Base-by-base conservation (phyloP, 129 eudicot species). In the Flaveria linearis region DNA sequence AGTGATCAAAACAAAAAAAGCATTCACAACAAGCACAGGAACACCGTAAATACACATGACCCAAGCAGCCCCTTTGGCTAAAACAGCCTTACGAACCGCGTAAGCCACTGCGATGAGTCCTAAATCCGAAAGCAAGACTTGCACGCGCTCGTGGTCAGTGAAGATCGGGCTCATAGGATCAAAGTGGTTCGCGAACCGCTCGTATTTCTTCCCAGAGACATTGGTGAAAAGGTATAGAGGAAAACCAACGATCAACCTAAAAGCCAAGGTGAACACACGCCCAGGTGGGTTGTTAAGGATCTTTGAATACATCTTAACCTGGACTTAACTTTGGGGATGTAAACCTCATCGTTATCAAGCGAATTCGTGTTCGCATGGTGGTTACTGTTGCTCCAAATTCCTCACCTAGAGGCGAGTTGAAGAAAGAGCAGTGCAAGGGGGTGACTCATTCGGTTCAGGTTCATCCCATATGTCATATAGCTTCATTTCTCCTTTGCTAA, bases 271-370 rank as follows among this genome's bases (percentile, higher is more conserved):
- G 78, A 74, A 58, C 2, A 74, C 78, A 42, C 78, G 69, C 25
- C 69, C 78, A 1, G 78, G 78, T 14, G 78, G 78, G 69, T 74
- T 74, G 78, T 74, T 74, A 58, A 74, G 78, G 56, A 74, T 10
- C 28, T 74, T 74, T 7, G 78, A 74, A 11, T 74, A 74, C 20
- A 74, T 0, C 23, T 18, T 61, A 2, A 74, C 69, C 4, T 47
- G 8, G 78, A 20, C 10, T 74, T 74, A 15, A 9, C 25, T 43
- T 74, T 74, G 9, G 78, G 69, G 14, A 74, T 72, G 76, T 72
- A 72, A 72, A 72, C 76, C 56, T 72, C 76, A 53, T 72, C 76
- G 51, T 72, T 72, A 60, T 72, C 76, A 42, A 72, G 66, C 7
- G 76, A 72, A 13, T 72, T 72, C 0, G 76, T 72, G 67, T 74